Base-by-base conservation (phyloP, 176 grass and related monocot species). In the Cenchrus fungigraminus region DNA sequence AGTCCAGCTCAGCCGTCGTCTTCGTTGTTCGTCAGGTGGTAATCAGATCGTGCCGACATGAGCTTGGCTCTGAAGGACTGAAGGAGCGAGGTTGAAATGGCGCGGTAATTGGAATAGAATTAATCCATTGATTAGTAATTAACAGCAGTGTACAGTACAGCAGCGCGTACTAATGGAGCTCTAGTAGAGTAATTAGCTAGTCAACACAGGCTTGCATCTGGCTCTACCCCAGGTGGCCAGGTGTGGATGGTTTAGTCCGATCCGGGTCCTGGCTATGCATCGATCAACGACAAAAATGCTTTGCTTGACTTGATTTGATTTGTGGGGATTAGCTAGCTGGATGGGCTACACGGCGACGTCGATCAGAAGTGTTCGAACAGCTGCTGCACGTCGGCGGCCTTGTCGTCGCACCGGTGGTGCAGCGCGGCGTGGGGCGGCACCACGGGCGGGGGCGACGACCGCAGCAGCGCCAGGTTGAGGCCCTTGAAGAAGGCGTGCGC, bases 401-500 rank as follows among this genome's bases (percentile, higher is more conserved):
- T 84, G 65, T 47, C 78, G 65, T 53, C 78, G 90, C 84, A 83
- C 53, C 85, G 77, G 85, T 83, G 73, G 85, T 68, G 12, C 50
- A 79, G 79, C 43, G 86, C 57, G 16, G 88, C 19, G 16, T 55
- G 52, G 1, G 70, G 83, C 32, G 96, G 93, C 86, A 95, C 84
- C 22, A 94, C 77, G 11, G 97, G 93, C 47, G 93, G 97, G 1
- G 91, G 46, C 88, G 78, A 67, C 67, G 91, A 91, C 63, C 97
- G 81, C 31, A 95, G 86, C 83, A 98, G 86, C 64, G 97, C 93
- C 34, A 95, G 82, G 82, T 98, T 95, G 34, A 95, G 71, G 52
- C 91, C 88, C 72, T 89, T 95, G 86, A 98, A 98, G 91, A 98
- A 98, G 40, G 40, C 64, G 88, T 98, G 91, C 31, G 87, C 74